Base-by-base conservation (phyloP, 2,329 filamentous ascomycete genomes). In the Epichloe aotearoae region DNA sequence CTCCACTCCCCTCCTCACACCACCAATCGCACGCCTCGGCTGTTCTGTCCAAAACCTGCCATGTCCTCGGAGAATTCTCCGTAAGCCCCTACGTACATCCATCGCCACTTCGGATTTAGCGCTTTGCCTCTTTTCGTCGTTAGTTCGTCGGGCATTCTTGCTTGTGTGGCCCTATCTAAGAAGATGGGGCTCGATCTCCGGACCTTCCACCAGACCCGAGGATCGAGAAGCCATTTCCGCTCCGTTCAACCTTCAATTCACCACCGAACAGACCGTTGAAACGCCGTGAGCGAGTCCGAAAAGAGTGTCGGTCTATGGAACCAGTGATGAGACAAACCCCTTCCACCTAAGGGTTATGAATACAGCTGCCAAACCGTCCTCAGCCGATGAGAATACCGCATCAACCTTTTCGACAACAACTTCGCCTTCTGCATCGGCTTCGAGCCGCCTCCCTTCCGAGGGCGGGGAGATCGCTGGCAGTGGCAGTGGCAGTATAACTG, bases 181-280 rank as follows among this genome's bases (percentile, higher is more conserved):
- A 34, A 36, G 26, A 38, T 48, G 49, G 54, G 47, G 33, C 50
- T 51, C 53, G 54, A 56, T 56, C 47, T 40, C 49, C 51, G 51
- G 51, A 40, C 33, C 44, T 41, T 43, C 44, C 47, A 19, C 39
- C 43, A 43, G 36, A 30, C 34, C 47, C 51, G 53, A 53, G 36
- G 51, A 56, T 56, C 54, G 53, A 53, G 48, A 43, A 26, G 34
- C 46, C 37, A 49, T 40, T 38, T 52, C 52, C 42, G 50, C 50
- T 44, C 50, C 50, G 54, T 55, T 51, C 43, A 50, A 47, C 45
- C 53, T 52, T 41, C 39, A 53, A 47, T 37, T 47, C 48, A 54
- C n/a, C 48, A 46, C 47, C 52, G 47, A 52, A 50, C 17, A 46
- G 37, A 50, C 44, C 50, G 47, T 47, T 47, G 47, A 51, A 30